A percentile compares a stretch with the other conserved stretches of the same genome.
Evolutionary conservation across 805 yeast genomes (phyloP).

Genomic region (Sugiyamaella mastotermitis): DNA sequence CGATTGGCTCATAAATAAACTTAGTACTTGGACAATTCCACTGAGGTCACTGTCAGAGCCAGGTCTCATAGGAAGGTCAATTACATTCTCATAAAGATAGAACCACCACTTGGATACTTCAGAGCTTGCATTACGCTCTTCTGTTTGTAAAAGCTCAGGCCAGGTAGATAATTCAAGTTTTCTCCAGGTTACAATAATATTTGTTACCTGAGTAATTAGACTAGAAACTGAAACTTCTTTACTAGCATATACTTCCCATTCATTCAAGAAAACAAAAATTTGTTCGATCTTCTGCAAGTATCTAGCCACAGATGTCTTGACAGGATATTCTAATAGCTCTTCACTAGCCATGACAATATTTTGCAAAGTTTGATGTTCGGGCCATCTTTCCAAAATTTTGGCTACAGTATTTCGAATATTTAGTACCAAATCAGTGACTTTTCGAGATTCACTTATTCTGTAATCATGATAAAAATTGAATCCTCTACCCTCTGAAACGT

Average conservation of each 20-base stretch:
- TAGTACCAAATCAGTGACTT: conserved; percentile 47
- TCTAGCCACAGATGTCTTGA: conserved; percentile 68
- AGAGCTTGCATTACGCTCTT: conserved; percentile 49
- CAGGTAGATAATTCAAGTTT: conserved; percentile 79
- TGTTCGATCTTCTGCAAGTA: conserved; percentile 80
- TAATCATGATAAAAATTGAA: conserved; percentile 61
- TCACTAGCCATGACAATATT: conserved; percentile 56
- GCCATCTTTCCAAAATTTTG: conserved; percentile 65
- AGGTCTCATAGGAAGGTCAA: conserved; percentile 22
- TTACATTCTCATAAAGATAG: conserved; percentile 72
- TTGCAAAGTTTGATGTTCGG: conserved; percentile 86
- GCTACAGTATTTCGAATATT: conserved; percentile 41
- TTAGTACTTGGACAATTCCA: conserved; percentile 51
- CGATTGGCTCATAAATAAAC: conserved; percentile 68
- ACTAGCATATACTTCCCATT: conserved; percentile 93
- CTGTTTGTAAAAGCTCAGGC: conserved; percentile 58
- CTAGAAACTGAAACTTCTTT: conserved; percentile 58
- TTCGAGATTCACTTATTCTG: conserved; percentile 52
- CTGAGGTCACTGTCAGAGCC: conserved; percentile 29
- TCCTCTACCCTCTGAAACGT: conserved; percentile 18
- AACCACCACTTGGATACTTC: conserved; percentile 84
- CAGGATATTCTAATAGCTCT: conserved; percentile 60
- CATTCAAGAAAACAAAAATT: conserved; percentile 71
- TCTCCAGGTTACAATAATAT: conserved; percentile 85
- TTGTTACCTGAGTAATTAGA: conserved; percentile 53